Base-by-base conservation (phyloP, 495 filamentous ascomycete genomes). In the Neurospora hispaniola region DNA sequence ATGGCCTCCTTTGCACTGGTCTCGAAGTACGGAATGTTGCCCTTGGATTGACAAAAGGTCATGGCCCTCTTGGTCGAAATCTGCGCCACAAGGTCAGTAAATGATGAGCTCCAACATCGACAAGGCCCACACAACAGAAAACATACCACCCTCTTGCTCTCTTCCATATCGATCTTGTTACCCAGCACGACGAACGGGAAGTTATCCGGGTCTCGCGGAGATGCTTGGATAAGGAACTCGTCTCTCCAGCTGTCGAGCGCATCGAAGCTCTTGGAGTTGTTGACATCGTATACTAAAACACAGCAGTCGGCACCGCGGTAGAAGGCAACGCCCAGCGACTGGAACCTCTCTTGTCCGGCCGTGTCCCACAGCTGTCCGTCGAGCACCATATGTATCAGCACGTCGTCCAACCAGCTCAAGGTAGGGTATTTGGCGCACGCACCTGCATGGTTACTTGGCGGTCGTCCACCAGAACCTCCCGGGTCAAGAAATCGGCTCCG, bases 251-350 rank as follows among this genome's bases (percentile, higher is more conserved):
- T 96, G 79, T 99, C 96, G 42, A 99, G 88, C 12, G 95, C 95
- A 82, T 99, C 96, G 81, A 99, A 99, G 81, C 93, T 97, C 88
- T 98, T 98, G 48, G 94, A 92, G 82, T 98, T 98, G 84, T 98
- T 99, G 79, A 99, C 96, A 80, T 99, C 96, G 83, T 94, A 99
- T 38, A 98, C 96, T 40, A 99, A 85, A 43, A 99, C 96, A 82
- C 96, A 99, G 88, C 96, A 99, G 84, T 99, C 96, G 73, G 96
- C 96, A 74, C 96, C 96, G 73, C 96, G 89, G 83, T 99, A 99
- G 85, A 99, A 99, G 41, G 96, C 96, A 35, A 99, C 96, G 73
- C 96, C 96, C 73, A 99, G 85, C 41, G 94, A 98, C 81, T 99
- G 96, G 79, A 99, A 99, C 70, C 96, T 89, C 82, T 99, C 96